Conservation (phyloP, 2,329 filamentous ascomycete species). For the Aspergillus sp. region DNA sequence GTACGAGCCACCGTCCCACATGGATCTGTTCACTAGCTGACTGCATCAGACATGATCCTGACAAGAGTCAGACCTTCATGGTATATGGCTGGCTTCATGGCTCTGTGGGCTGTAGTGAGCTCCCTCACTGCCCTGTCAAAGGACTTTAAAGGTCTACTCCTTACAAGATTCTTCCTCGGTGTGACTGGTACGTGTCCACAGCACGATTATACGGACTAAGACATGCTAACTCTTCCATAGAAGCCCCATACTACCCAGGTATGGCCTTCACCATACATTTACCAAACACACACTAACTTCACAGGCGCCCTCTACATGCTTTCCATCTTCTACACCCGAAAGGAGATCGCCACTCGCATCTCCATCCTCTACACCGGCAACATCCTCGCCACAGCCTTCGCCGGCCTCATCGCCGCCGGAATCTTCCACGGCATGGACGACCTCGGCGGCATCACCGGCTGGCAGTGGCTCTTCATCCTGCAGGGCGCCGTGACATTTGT, state of each 20-base stretch:
- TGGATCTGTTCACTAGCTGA: not conserved
- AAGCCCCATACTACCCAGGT: constrained; percentile 51
- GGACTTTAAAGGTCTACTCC: constrained; percentile 38
- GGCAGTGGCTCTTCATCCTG: constrained; percentile 45
- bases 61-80: constrained; percentile 37
- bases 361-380: constrained; percentile 60
- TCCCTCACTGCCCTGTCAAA: constrained; percentile 31
- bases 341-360: constrained; percentile 55
- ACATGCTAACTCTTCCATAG: not conserved
- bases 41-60: constrained; percentile 27
- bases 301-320: constrained; percentile 54
- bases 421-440: constrained; percentile 59
- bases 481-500: constrained; percentile 51
- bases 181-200: constrained; percentile 11
- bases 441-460: constrained; percentile 53
- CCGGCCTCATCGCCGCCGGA: constrained; percentile 58
- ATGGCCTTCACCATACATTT: no score
- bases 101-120: constrained; percentile 28
- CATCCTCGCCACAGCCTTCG: constrained; percentile 60
- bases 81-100: constrained; percentile 40
- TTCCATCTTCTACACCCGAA: constrained; percentile 65
- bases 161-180: constrained; percentile 37
- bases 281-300: no score
- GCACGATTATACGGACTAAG: not conserved
- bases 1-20: constrained; percentile 3